Percentiles rank a stretch among this genome's conserved stretches.
phyloP scores from a whole-genome alignment of 1,284 basidiomycete genomes.

The Serendipita sp. region DNA sequence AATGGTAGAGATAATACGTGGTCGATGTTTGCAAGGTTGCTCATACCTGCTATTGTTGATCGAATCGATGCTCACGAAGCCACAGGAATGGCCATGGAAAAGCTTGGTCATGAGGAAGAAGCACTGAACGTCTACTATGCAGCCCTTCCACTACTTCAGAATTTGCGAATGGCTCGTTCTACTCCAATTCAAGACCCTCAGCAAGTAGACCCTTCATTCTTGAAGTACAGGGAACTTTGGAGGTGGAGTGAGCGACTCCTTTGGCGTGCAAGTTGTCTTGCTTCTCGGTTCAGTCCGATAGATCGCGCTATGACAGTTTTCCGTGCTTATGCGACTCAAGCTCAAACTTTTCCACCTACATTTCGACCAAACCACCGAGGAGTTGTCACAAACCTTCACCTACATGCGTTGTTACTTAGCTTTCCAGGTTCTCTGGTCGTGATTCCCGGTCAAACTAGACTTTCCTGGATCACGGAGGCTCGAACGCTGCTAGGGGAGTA shows the following conservation, averaged over 20 bases:
- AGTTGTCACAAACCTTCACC: constrained; percentile 50
- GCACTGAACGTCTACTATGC: constrained; percentile 43
- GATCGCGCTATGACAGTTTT: constrained; percentile 36
- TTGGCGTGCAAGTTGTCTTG: constrained; percentile 50
- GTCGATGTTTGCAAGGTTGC: constrained; percentile 24
- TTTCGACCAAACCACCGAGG: constrained; percentile 65
- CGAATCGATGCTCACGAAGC: not conserved
- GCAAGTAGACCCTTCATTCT: constrained; percentile 36
- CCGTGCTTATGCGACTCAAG: constrained; percentile 50
- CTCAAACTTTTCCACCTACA: constrained; percentile 53
- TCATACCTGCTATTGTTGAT: constrained; percentile 2
- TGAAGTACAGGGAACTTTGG: constrained; percentile 58
- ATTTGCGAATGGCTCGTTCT: constrained; percentile 21
- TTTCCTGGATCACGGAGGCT: constrained; percentile 50
- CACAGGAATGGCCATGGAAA: constrained; percentile 38
- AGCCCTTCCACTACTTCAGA: constrained; percentile 35
- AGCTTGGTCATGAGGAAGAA: constrained; percentile 30
- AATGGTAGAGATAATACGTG: constrained; percentile 25
- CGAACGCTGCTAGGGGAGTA: constrained; percentile 55
- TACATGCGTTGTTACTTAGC: constrained; percentile 50
- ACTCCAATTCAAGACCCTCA: constrained; percentile 22
- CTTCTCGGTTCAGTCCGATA: constrained; percentile 32
- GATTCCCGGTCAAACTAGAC: constrained; percentile 23
- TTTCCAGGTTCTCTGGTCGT: constrained; percentile 24
- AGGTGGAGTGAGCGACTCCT: constrained; percentile 60